Conservation (phyloP, 1,284 basidiomycete species). For the Rhodotorula glutinis region DNA sequence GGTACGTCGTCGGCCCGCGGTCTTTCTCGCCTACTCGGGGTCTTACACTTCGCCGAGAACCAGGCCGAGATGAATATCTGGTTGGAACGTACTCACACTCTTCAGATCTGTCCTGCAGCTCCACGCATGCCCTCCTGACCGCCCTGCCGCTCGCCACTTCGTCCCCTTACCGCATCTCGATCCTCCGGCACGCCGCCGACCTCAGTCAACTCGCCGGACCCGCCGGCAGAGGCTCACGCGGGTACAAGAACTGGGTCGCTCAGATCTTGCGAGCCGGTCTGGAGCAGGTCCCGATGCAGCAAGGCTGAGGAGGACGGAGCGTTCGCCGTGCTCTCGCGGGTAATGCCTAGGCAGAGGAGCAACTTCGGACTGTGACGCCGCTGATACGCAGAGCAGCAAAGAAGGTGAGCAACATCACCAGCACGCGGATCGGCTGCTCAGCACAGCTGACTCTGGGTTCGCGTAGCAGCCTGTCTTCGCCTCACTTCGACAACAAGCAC, state of each 20-base stretch:
- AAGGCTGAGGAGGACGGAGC: neutral
- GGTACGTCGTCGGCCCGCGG: neutral
- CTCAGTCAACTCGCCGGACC: neutral
- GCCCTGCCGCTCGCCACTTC: slow-evolving; percentile 18
- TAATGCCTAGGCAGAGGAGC: too few species aligned
- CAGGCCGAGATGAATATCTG: too few species aligned
- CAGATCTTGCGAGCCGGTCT: neutral
- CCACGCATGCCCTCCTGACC: slow-evolving; percentile 17
- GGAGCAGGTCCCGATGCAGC: neutral
- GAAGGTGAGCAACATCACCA: too few species aligned
- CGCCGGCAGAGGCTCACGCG: neutral
- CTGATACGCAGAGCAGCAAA: too few species aligned
- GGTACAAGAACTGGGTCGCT: slow-evolving; percentile 8
- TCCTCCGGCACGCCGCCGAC: slow-evolving; percentile 13
- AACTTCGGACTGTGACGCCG: too few species aligned
- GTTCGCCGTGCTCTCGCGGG: too few species aligned
- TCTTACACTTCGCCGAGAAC: neutral
- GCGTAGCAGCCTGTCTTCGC: too few species aligned
- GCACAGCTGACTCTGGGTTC: too few species aligned
- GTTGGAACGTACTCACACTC: too few species aligned
- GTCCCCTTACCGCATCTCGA: neutral
- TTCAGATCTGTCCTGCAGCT: slow-evolving; percentile 1
- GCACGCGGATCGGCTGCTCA: too few species aligned
- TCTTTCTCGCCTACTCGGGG: fast-evolving
- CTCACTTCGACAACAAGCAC: too few species aligned